A percentile compares a stretch with the other conserved stretches of the same genome.
Conservation (phyloP, 768 basidiomycete species). For the Hortiboletus campestris region DNA sequence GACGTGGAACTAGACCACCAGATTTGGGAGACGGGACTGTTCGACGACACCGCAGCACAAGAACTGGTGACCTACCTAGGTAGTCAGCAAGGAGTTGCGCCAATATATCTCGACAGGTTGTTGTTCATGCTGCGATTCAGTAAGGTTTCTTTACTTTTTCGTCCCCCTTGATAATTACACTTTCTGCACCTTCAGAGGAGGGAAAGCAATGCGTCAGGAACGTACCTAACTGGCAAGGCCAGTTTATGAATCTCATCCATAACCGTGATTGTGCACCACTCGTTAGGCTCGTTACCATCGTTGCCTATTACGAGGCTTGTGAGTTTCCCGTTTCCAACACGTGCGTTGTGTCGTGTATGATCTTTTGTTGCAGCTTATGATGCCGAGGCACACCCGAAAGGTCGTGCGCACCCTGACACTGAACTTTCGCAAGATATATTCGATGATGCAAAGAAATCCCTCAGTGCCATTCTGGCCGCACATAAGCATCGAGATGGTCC, state of each 20-base stretch:
- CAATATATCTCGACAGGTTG: slow-evolving; percentile 18
- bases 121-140: slow-evolving; percentile 23
- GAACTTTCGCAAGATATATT: neutral
- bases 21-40: slow-evolving; percentile 23
- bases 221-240: slow-evolving; percentile 10
- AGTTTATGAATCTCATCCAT: slow-evolving; percentile 11
- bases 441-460: slow-evolving; percentile 15
- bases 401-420: neutral
- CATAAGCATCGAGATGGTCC: slow-evolving; percentile 19
- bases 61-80: slow-evolving; percentile 11
- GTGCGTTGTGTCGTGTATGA: neutral
- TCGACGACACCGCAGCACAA: slow-evolving; percentile 18
- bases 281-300: slow-evolving; percentile 21
- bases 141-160: neutral
- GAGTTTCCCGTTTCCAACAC: neutral
- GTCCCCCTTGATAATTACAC: neutral
- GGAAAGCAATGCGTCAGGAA: slow-evolving; percentile 20
- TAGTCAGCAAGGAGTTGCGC: slow-evolving; percentile 14
- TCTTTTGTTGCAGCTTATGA: slow-evolving; percentile 7
- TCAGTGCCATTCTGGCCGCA: slow-evolving; percentile 7
- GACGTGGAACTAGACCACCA: slow-evolving; percentile 2
- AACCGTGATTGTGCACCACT: slow-evolving; percentile 11
- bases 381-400: neutral
- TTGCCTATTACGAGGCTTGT: slow-evolving; percentile 25
- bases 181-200: slow-evolving; percentile 7